phyloP scores from a whole-genome alignment of 805 yeast species.

The Kluyveromyces wickerhamii region DNA sequence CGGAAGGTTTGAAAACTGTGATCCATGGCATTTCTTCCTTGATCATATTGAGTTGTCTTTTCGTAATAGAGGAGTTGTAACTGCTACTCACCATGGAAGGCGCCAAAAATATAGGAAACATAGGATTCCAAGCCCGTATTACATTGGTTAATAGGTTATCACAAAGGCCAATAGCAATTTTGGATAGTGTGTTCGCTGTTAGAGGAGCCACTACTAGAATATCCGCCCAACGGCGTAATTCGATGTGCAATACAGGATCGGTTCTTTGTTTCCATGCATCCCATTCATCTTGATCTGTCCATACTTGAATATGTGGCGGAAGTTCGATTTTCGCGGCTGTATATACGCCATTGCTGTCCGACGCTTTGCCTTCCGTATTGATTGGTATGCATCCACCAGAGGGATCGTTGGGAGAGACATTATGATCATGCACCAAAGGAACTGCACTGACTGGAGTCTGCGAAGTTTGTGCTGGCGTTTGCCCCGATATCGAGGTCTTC shows the following conservation, averaged over 20 bases:
- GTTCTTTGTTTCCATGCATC: slow-evolving; percentile 68
- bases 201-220: slow-evolving; percentile 88
- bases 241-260: slow-evolving; percentile 93
- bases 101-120: slow-evolving; percentile 80
- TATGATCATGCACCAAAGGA: neutral
- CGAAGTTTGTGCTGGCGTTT: neutral
- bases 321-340: slow-evolving; percentile 41
- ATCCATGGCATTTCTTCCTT: slow-evolving; percentile 93
- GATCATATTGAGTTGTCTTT: slow-evolving; percentile 66
- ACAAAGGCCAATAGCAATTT: slow-evolving; percentile 83
- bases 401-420: slow-evolving; percentile 17
- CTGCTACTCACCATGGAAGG: slow-evolving; percentile 95
- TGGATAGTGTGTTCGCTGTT: slow-evolving; percentile 86
- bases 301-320: slow-evolving; percentile 67
- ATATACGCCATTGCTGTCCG: neutral
- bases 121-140: slow-evolving; percentile 91
- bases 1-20: slow-evolving; percentile 88
- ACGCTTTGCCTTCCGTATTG: neutral
- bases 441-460: slow-evolving; percentile 1
- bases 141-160: slow-evolving; percentile 88
- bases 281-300: slow-evolving; percentile 97
- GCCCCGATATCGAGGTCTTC: neutral
- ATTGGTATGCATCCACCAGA: neutral
- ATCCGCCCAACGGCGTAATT: slow-evolving; percentile 95
- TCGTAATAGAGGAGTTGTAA: slow-evolving; percentile 82